These are phyloP conservation scores for Remersonia thermophila DNA, from an alignment of 2,329 filamentous ascomycete species.

Conservation along the genomic window DNA sequence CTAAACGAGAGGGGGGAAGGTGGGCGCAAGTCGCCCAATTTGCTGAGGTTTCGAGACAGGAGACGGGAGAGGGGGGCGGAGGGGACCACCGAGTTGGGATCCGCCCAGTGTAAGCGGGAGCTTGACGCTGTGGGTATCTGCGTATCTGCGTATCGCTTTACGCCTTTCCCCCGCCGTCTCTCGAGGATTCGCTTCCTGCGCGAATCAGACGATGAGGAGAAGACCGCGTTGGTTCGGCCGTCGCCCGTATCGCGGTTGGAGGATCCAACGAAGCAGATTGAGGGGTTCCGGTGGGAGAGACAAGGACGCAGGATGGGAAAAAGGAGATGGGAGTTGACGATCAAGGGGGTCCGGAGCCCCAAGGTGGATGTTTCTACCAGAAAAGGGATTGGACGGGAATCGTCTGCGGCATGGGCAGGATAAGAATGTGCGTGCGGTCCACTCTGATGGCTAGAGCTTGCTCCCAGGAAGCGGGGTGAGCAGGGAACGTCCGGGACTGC, in stretches of 20 bases:
- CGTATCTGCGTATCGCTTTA: too few relatives aligned
- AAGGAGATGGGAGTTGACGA: too few relatives aligned
- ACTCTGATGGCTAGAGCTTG: background rate
- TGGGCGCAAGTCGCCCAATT: constrained; percentile 25
- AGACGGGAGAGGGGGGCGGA: too few relatives aligned
- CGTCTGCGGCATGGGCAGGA: background rate
- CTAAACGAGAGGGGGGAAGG: constrained; percentile 18
- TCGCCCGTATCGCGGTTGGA: background rate
- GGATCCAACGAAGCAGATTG: too few relatives aligned
- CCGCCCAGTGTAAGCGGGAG: background rate
- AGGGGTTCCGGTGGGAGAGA: too few relatives aligned
- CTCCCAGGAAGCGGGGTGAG: background rate
- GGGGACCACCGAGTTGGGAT: too few relatives aligned
- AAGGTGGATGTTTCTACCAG: too few relatives aligned
- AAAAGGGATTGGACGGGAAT: background rate
- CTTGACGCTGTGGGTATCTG: constrained; percentile 9
- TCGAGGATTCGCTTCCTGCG: constrained; percentile 7
- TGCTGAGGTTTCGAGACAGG: constrained; percentile 4
- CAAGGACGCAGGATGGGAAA: too few relatives aligned
- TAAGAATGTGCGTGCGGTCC: background rate
- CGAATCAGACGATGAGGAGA: constrained; percentile 5
- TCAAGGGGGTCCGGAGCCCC: too few relatives aligned
- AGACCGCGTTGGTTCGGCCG: background rate
- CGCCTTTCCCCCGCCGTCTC: background rate
- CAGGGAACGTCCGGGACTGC: too few relatives aligned